These are phyloP conservation scores for Rhodosporidiobolus sp. DNA, from an alignment of 768 basidiomycete genomes.

Conservation along the genomic window DNA sequence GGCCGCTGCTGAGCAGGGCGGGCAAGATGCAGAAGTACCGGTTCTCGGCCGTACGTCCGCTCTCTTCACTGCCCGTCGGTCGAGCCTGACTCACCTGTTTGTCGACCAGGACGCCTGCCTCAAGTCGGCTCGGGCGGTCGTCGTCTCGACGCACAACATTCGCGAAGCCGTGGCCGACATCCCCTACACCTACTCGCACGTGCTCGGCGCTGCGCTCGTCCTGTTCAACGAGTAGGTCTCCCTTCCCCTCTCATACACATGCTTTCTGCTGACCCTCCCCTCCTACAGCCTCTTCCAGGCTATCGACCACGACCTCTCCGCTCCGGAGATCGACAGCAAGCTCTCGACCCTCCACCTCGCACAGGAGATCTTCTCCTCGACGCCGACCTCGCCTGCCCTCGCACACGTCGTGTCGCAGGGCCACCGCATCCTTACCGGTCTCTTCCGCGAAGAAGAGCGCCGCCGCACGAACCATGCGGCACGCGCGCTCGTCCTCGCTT, in stretches of 20 bases:
- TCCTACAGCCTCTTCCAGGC: constrained; percentile 37
- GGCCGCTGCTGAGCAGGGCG: constrained; percentile 27
- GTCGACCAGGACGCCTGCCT: constrained; percentile 14
- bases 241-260: not conserved
- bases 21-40: constrained; percentile 29
- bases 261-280: not conserved
- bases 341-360: constrained; percentile 36
- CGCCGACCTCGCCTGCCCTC: constrained; percentile 20
- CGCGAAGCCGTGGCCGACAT: constrained; percentile 31
- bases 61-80: not conserved
- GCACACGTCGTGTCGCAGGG: constrained; percentile 26
- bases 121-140: constrained; percentile 24
- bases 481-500: constrained; percentile 18
- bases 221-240: constrained; percentile 35
- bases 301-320: constrained; percentile 37
- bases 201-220: constrained; percentile 36
- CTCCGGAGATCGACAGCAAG: constrained; percentile 35
- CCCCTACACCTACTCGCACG: constrained; percentile 36
- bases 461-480: constrained; percentile 25
- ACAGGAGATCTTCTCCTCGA: constrained; percentile 35
- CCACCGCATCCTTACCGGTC: constrained; percentile 25
- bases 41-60: constrained; percentile 30
- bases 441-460: constrained; percentile 38
- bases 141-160: constrained; percentile 39
- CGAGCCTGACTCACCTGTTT: not conserved